Conservation (phyloP, 225 moss, liverwort and hornwort species). For the Neckera pumila region DNA sequence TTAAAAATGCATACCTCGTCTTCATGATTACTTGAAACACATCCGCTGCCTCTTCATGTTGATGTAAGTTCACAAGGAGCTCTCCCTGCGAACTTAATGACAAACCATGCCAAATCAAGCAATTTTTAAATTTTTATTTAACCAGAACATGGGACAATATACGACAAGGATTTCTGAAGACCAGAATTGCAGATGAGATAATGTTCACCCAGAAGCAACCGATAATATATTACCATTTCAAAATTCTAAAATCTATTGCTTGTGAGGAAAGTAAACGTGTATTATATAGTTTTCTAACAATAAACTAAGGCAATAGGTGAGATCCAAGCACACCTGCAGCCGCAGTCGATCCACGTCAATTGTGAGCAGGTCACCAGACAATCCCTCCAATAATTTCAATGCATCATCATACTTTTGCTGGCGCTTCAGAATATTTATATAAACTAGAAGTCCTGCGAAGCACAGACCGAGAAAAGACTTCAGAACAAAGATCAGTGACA, state of each 20-base stretch:
- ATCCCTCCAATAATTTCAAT: constrained; percentile 59
- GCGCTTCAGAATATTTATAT: constrained; percentile 73
- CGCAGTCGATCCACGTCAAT: constrained; percentile 78
- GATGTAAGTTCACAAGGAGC: constrained; percentile 67
- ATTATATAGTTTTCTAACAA: not conserved
- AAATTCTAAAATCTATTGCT: not conserved
- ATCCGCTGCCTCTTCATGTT: constrained; percentile 63
- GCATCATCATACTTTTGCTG: constrained; percentile 71
- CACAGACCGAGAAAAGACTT: not conserved
- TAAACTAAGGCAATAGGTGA: not conserved
- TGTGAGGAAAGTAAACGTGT: not conserved
- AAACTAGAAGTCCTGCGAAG: constrained; percentile 63
- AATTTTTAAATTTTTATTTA: constrained; percentile 21
- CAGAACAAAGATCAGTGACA: not conserved
- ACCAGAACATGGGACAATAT: not conserved
- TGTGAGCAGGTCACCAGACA: constrained; percentile 66
- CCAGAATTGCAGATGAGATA: not conserved
- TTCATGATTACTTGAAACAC: constrained; percentile 66
- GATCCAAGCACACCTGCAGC: constrained; percentile 71
- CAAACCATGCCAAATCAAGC: constrained; percentile 33
- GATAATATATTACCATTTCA: not conserved
- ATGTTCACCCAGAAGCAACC: not conserved
- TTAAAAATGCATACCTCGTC: constrained; percentile 37
- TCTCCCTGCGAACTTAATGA: constrained; percentile 95
- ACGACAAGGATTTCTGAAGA: constrained; percentile 11